Base-by-base conservation (phyloP, 345 rosid species). In the Melastoma malabathricum region DNA sequence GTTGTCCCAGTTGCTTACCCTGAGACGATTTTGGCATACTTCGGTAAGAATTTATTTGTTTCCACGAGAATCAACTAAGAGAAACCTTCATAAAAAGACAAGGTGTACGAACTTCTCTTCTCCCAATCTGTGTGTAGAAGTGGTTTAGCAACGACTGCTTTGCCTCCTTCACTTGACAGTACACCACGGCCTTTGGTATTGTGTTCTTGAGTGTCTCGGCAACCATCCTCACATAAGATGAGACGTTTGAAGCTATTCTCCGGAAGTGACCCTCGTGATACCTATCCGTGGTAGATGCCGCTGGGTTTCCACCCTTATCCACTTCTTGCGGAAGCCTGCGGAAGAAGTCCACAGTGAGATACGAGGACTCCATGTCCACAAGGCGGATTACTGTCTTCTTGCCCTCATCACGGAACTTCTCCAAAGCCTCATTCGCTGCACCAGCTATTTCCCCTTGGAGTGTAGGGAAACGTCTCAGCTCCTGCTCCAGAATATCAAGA, bases 131-230 rank as follows among this genome's bases (percentile, higher is more conserved):
- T 17, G 64, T 51, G 62, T 85, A 85, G 79, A 85, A 85, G 79
- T 72, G 67, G 52, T 82, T 72, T 10, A 82, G 78, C 62, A 85
- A 68, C 3, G 87, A 79, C 46, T 63, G 72, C 60, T 80, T 85
- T 46, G 95, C 95, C 60, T 79, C 84, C 66, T 76, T 68, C n/a
- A 85, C 95, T 68, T 85, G 95, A 66, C 95, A 85, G 49, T 79
- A 60, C 20, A 82, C 89, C 55, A 79, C 72, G 13, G 95, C 84
- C 61, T 85, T 85, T 2, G 95, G 95, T 19, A 85, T 70, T 22
- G 79, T 79, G 66, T 64, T 77, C 43, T 72, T 75, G 18, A 85
- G 82, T 2, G 89, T 82, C 47, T 77, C 84, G 10, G 95, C 62
- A 41, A 85, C 95, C 89, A 85, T 85, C 57, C 65, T 77, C 18